Conservation (phyloP, 2,329 filamentous ascomycete species). For the Ophiognomonia clavigignenti-juglandacearum region DNA sequence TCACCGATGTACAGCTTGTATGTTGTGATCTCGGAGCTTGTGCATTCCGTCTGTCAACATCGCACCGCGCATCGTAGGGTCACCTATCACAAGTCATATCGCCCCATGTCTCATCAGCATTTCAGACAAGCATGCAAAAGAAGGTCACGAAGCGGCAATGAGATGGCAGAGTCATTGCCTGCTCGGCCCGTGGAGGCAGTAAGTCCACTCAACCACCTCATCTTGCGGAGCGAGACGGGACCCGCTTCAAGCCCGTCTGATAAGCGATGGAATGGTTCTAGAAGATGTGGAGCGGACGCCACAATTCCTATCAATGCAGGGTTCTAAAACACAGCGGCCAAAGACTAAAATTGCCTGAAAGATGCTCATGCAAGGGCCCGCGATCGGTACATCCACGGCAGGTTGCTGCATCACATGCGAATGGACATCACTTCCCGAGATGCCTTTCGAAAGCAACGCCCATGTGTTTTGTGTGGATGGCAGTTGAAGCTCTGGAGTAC, state of each 20-base stretch:
- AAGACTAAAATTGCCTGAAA: conserved; percentile 3
- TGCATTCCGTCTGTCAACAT: not conserved
- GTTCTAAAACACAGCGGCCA: conserved; percentile 2
- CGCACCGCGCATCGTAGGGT: not conserved
- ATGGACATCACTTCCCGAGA: conserved; percentile 1
- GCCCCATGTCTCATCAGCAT: not conserved
- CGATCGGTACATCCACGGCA: conserved; percentile 3
- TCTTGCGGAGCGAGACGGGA: conserved; percentile 10
- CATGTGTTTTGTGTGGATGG: conserved; percentile 3
- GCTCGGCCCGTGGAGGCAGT: too few species aligned
- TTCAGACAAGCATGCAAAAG: not conserved
- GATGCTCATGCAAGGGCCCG: conserved; percentile 10
- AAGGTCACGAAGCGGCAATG: not conserved
- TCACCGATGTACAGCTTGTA: too few species aligned
- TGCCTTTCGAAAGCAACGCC: conserved; percentile 9
- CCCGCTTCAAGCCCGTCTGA: conserved; percentile 2
- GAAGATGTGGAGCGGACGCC: conserved; percentile 12
- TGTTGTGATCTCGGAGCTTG: not conserved
- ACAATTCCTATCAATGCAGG: conserved; percentile 9
- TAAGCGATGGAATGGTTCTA: conserved; percentile 14
- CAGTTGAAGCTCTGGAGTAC: not conserved
- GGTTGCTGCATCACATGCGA: not conserved
- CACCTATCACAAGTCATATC: not conserved
- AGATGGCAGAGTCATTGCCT: conserved; percentile 12
- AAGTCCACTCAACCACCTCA: too few species aligned